Percentiles rank a stretch among this genome's conserved stretches.
phyloP scores from a whole-genome alignment of 2,329 filamentous ascomycete species.

The Cladosporium austrohemisphaericum region DNA sequence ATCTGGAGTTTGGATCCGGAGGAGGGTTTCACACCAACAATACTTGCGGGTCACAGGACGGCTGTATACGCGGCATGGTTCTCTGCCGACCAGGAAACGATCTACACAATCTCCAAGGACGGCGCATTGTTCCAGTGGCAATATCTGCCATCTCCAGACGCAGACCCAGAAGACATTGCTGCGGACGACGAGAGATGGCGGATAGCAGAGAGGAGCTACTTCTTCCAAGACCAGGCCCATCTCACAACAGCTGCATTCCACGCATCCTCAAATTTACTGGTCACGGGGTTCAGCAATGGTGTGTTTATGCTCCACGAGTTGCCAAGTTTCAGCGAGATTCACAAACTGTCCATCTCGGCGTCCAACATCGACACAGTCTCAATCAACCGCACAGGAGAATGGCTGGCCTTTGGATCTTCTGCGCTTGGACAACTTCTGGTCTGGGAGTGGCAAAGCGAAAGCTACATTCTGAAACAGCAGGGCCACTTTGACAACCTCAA shows the following conservation, averaged over 20 bases:
- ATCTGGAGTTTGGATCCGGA: constrained; percentile 92
- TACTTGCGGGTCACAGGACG: constrained; percentile 85
- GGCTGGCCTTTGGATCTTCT: constrained; percentile 94
- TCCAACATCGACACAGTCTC: constrained; percentile 94
- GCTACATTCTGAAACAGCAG: constrained; percentile 96
- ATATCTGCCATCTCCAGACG: constrained; percentile 60
- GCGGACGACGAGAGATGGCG: constrained; percentile 77
- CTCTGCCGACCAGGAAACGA: constrained; percentile 86
- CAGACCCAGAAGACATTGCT: constrained; percentile 50
- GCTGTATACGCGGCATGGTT: constrained; percentile 95
- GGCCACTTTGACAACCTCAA: constrained; percentile 97
- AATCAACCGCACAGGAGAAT: constrained; percentile 91
- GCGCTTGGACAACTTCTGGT: constrained; percentile 94
- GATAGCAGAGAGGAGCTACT: constrained; percentile 87
- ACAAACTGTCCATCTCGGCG: constrained; percentile 89
- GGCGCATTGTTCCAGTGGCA: constrained; percentile 95
- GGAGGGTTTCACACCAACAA: constrained; percentile 84
- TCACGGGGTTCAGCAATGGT: constrained; percentile 92
- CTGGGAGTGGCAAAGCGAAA: constrained; percentile 99
- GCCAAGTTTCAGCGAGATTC: constrained; percentile 92
- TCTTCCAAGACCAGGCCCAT: constrained; percentile 84
- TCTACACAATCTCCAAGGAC: constrained; percentile 95
- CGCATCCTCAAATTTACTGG: constrained; percentile 80
- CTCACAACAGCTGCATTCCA: constrained; percentile 91
- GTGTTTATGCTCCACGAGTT: constrained; percentile 93